A percentile compares a stretch with the other conserved stretches of the same genome.
Conservation (phyloP, 352 stramenopile species). For the Globisporangium polare region DNA sequence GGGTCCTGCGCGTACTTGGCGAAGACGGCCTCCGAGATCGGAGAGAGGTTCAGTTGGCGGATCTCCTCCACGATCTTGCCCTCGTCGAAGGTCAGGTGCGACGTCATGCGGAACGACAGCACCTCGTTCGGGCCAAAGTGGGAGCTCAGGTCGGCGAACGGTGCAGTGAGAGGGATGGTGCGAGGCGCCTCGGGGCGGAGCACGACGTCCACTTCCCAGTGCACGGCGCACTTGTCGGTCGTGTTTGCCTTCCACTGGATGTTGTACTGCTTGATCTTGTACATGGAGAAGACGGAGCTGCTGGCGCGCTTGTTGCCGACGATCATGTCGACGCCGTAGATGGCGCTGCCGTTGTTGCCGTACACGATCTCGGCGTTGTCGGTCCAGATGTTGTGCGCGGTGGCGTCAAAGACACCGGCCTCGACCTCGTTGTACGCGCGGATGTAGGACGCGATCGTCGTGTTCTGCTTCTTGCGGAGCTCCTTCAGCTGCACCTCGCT, state of each 20-base stretch:
- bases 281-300: constrained; percentile 61
- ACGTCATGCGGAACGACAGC: constrained; percentile 69
- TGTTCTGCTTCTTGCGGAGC: constrained; percentile 80
- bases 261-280: constrained; percentile 81
- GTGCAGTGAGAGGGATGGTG: constrained; percentile 54
- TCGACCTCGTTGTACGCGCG: constrained; percentile 69
- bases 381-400: constrained; percentile 50
- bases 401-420: constrained; percentile 45
- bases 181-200: constrained; percentile 47
- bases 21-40: constrained; percentile 48
- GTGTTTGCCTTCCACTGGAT: constrained; percentile 72
- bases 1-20: constrained; percentile 51
- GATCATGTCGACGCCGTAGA: constrained; percentile 56
- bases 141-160: constrained; percentile 54
- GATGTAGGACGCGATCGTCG: constrained; percentile 63
- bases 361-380: constrained; percentile 70
- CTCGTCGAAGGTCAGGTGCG: constrained; percentile 78
- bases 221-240: constrained; percentile 70
- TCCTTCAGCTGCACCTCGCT: constrained; percentile 65
- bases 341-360: constrained; percentile 36
- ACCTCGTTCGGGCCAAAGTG: constrained; percentile 47
- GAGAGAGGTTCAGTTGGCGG: constrained; percentile 65
- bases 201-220: constrained; percentile 64
- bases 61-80: constrained; percentile 78
- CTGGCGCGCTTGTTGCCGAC: constrained; percentile 59